Percentiles rank a stretch among this genome's conserved stretches.
Conservation (phyloP, 2,329 filamentous ascomycete genomes). For the Emericellopsis cladophorae region DNA sequence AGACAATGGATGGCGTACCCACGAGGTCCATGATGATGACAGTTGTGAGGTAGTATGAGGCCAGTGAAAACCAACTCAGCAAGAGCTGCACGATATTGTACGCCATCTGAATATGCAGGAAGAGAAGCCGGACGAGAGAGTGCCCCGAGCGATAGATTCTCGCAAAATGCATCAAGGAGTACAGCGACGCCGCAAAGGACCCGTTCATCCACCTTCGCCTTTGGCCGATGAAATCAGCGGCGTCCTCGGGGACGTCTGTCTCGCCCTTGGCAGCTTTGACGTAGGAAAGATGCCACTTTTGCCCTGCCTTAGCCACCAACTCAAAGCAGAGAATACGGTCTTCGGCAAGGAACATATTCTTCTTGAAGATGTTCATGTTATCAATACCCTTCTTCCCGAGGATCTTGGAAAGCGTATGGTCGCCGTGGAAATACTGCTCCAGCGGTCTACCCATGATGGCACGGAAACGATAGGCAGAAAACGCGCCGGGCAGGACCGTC, state of each 20-base stretch:
- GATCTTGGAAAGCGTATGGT: constrained; percentile 82
- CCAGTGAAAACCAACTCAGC: constrained; percentile 72
- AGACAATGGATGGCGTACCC: constrained; percentile 44
- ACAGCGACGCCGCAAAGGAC: constrained; percentile 87
- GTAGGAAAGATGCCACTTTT: constrained; percentile 92
- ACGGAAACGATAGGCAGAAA: constrained; percentile 87
- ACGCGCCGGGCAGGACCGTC: constrained; percentile 84
- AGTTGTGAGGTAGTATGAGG: constrained; percentile 88
- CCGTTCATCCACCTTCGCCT: constrained; percentile 93
- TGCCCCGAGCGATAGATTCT: constrained; percentile 93
- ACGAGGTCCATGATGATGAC: constrained; percentile 89
- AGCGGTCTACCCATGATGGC: constrained; percentile 88
- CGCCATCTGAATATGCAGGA: constrained; percentile 82
- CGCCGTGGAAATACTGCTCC: constrained; percentile 95
- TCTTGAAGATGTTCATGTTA: constrained; percentile 99
- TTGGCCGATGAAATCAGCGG: constrained; percentile 85
- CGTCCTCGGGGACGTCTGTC: constrained; percentile 88
- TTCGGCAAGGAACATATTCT: constrained; percentile 99
- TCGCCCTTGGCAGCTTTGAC: constrained; percentile 95
- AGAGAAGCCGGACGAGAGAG: constrained; percentile 89
- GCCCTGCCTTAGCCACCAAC: constrained; percentile 85
- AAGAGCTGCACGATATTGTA: constrained; percentile 80
- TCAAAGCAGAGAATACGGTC: constrained; percentile 97
- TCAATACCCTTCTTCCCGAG: constrained; percentile 94
- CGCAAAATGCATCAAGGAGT: constrained; percentile 89